Evolutionary conservation across 352 stramenopile genomes (phyloP), one percentile per base, ranked within the genome.

Genomic region (Phytopythium delawarense): DNA sequence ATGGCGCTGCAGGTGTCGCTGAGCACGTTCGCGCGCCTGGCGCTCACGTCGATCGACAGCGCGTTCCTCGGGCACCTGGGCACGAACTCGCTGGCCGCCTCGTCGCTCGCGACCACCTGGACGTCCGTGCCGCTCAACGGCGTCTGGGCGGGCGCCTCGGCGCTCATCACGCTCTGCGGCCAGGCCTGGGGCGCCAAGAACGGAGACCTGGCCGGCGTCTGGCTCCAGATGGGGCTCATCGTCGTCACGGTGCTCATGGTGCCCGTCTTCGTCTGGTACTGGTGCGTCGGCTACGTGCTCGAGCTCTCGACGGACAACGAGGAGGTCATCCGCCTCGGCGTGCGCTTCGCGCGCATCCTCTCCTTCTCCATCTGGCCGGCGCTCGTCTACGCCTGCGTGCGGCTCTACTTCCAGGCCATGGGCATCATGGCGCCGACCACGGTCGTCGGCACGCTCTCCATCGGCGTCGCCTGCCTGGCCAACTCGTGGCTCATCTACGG

Each of bases 1-100:
- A 90, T 90, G 70, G 81, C 81, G 44, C 63, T 90, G 59, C 81
- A 89, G 59, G 81, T 92, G 30, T 88, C 77, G 52, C 69, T 92
- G 52, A 78, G 79, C 21, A 92, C 80, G 6, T 87, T 89, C 49
- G 82, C 79, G 7, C 76, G 82, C 1, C 84, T 92, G 50, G 80
- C 80, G 11, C 70, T 92, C 55, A 87, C 75, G 45, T 88, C 83
- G 2, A 89, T 92, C 65, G 83, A 90, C 71, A 84, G 78, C 58
- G 81, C 78, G 35, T 92, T 90, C 62, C 65, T 91, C 34, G 84
- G 84, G 6, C 84, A 92, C 50, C 39, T 92, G 45, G 81, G 84
- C 59, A 88, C 75, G 15, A 78, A 70, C 4, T 76, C 76, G 46
- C 70, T 92, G 56, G 84, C 84, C 28, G 84, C 81, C 18, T 81